Conservation (phyloP, 768 basidiomycete species). For the Coprinopsis strossmayeri region DNA sequence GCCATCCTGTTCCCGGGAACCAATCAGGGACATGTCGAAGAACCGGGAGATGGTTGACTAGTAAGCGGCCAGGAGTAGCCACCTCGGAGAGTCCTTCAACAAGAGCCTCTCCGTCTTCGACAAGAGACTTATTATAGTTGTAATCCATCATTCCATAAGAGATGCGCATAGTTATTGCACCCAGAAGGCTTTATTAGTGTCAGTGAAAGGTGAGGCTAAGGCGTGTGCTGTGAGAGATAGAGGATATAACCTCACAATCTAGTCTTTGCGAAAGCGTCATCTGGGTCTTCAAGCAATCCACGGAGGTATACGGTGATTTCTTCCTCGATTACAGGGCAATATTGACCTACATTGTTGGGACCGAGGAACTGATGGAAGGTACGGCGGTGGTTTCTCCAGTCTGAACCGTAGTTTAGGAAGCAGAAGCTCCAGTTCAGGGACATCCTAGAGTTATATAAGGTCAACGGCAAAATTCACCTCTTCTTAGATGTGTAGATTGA, state of each 20-base stretch:
- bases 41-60: conserved; percentile 22
- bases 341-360: conserved; percentile 17
- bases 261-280: conserved; percentile 20
- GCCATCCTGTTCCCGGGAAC: conserved; percentile 41
- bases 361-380: conserved; percentile 19
- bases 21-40: conserved; percentile 26
- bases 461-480: not conserved
- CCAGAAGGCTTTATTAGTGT: conserved; percentile 4
- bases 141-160: conserved; percentile 7
- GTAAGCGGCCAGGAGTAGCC: conserved; percentile 21
- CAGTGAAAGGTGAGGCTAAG: not conserved
- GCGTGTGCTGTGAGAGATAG: no score
- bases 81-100: conserved; percentile 18
- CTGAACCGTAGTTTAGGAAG: conserved; percentile 20
- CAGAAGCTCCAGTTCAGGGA: conserved; percentile 18
- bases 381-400: conserved; percentile 22
- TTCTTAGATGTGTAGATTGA: no score
- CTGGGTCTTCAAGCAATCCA: conserved; percentile 16
- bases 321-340: conserved; percentile 18
- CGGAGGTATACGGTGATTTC: conserved; percentile 17
- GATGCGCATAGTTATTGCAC: conserved; percentile 5
- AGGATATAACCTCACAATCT: conserved; percentile 24
- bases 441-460: conserved; percentile 14
- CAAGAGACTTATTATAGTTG: conserved; percentile 8
- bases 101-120: conserved; percentile 19